These are phyloP conservation scores for Tylopilus orsonianus DNA, from an alignment of 1,284 basidiomycete species.

Conservation along the genomic window DNA sequence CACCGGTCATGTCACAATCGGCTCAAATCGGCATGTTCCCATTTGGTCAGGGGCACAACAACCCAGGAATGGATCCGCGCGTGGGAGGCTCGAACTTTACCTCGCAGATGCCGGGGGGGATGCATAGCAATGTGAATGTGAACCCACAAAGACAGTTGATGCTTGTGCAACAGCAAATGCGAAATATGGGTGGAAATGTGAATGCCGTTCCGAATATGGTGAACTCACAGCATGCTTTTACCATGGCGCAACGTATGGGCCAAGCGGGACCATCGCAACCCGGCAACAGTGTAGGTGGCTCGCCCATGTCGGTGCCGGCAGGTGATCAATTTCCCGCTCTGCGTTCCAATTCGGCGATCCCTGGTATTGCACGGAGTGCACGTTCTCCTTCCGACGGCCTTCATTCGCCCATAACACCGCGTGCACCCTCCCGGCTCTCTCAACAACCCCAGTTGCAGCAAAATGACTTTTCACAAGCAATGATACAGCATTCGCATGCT, in stretches of 20 bases:
- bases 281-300: constrained; percentile 26
- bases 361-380: constrained; percentile 68
- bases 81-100: constrained; percentile 28
- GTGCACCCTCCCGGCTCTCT: constrained; percentile 36
- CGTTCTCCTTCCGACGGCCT: constrained; percentile 67
- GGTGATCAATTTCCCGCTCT: constrained; percentile 40
- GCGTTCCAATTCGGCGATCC: constrained; percentile 58
- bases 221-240: constrained; percentile 36
- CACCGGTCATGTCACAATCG: constrained; percentile 28
- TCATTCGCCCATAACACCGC: constrained; percentile 59
- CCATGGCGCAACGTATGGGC: constrained; percentile 41
- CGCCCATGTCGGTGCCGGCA: constrained; percentile 31
- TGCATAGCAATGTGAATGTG: constrained; percentile 34
- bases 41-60: constrained; percentile 27
- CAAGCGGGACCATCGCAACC: constrained; percentile 39
- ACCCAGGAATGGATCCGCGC: constrained; percentile 31
- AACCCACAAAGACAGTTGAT: constrained; percentile 45
- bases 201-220: constrained; percentile 30
- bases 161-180: constrained; percentile 42
- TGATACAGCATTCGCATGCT: constrained; percentile 37
- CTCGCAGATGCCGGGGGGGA: constrained; percentile 32
- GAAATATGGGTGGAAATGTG: constrained; percentile 30
- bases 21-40: constrained; percentile 36
- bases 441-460: constrained; percentile 41
- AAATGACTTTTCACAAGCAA: constrained; percentile 35